Evolutionary conservation across 345 rosid species (phyloP).

Genomic region (Populus ilicifolia): DNA sequence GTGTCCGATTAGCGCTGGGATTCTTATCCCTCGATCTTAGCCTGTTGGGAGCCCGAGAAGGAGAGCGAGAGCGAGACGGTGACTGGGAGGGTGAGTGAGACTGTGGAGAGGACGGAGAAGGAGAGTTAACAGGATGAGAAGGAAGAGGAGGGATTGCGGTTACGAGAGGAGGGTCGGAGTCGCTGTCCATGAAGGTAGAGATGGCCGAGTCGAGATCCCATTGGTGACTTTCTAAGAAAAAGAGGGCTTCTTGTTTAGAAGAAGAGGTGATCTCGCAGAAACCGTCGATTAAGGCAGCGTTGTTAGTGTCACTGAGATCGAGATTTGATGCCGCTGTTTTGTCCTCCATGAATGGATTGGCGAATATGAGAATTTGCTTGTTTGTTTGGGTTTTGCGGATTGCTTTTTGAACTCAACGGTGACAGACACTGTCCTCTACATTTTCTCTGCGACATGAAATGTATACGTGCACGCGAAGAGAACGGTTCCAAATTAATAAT

Average conservation of each 20-base stretch:
- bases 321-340: background rate
- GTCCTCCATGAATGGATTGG: constrained; percentile 12
- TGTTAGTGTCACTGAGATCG: constrained; percentile 16
- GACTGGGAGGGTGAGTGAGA: constrained; percentile 50
- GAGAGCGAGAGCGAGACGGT: constrained; percentile 38
- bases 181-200: constrained; percentile 79
- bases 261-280: constrained; percentile 91
- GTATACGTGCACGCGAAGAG: background rate
- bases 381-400: background rate
- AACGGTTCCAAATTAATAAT: background rate
- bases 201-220: constrained; percentile 92
- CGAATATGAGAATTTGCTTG: background rate
- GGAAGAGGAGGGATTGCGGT: constrained; percentile 11
- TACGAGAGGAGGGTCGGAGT: constrained; percentile 5
- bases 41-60: constrained; percentile 34
- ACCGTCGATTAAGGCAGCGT: constrained; percentile 44
- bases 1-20: constrained; percentile 36
- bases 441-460: background rate
- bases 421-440: background rate
- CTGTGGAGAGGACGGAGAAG: constrained; percentile 32
- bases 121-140: constrained; percentile 29
- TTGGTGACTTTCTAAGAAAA: constrained; percentile 82
- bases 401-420: background rate
- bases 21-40: constrained; percentile 52
- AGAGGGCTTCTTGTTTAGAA: constrained; percentile 66